phyloP scores from a whole-genome alignment of 768 basidiomycete genomes.

The Saitozyma sp. region DNA sequence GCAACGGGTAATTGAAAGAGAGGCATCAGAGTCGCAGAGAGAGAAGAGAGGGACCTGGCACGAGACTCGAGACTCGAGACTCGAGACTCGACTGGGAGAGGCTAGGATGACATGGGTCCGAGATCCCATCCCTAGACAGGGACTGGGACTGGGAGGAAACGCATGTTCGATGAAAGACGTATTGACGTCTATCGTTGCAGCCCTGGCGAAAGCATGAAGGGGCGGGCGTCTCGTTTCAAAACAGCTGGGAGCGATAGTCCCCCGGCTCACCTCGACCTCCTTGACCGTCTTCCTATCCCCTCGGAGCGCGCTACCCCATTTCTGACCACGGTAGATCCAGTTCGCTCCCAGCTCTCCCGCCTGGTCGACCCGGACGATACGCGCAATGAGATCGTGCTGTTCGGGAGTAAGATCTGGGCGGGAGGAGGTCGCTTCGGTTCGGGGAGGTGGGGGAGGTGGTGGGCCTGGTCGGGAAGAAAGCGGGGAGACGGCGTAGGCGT shows the following conservation, averaged over 20 bases:
- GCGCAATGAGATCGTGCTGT: conserved; percentile 44
- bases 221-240: too few species aligned
- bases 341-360: conserved; percentile 95
- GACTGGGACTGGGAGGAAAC: too few species aligned
- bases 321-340: conserved; percentile 89
- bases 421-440: conserved; percentile 14
- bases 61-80: background rate
- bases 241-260: too few species aligned
- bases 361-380: conserved; percentile 79
- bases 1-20: too few species aligned
- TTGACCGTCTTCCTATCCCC: conserved; percentile 56
- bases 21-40: too few species aligned
- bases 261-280: conserved; percentile 68
- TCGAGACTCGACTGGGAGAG: too few species aligned
- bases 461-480: background rate
- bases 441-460: conserved; percentile 3
- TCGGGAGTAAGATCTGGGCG: conserved; percentile 36
- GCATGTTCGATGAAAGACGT: too few species aligned
- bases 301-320: conserved; percentile 61
- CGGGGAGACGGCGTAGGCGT: conserved; percentile 10
- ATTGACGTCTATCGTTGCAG: background rate
- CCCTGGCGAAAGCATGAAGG: conserved; percentile 1
- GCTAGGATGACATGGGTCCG: too few species aligned
- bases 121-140: too few species aligned
- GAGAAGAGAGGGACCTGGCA: background rate